Evolutionary conservation across 2,329 filamentous ascomycete species (phyloP), one percentile per base, ranked within the genome.

Genomic region (Beauveria medogensis): DNA sequence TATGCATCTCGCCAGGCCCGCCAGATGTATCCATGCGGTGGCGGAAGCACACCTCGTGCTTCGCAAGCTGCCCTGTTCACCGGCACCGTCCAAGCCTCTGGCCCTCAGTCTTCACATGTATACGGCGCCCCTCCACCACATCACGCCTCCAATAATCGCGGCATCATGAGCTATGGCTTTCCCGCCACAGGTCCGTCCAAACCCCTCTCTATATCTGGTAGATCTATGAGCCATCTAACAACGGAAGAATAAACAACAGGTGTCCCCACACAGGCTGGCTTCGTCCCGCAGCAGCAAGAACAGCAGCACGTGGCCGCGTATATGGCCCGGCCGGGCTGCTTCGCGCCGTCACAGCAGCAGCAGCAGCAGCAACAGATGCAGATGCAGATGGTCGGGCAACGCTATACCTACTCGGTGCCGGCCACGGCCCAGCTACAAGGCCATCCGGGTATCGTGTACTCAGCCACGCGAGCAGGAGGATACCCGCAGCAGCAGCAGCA

Each of bases 31-130:
- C 44, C 41, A 3, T 37, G 26, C 14, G 43, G 44, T 7, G 59
- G 51, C 16, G 59, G 59, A 18, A 37, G 20, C 34, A 61, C 59
- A 9, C 59, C 59, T 0, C 59, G 59, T 10, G 59, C 59, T 52
- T 55, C 51, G 14, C 51, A 55, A 14, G n/a, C 24, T 18, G 22
- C 34, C 37, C 16, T 51, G 18, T 50, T 55, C 22, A 30, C 52
- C 24, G 24, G 55, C 22, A 9, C 50, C 34, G 0, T 37, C 12
- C 34, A 14, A 16, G 34, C 5, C 34, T 4, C 34, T 5, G 34
- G 12, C 14, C 5, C 14, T 6, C 34, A 12, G 5, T 12, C 34
- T 16, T 37, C 34, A 37, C 34, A 37, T 37, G 5, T 37, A 37
- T 37, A 37, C 34, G 12, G 34, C 34, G 14, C 34, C 34, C 14